These are phyloP conservation scores for Aspergillus latus DNA, from an alignment of 2,329 filamentous ascomycete genomes.

Conservation along the genomic window DNA sequence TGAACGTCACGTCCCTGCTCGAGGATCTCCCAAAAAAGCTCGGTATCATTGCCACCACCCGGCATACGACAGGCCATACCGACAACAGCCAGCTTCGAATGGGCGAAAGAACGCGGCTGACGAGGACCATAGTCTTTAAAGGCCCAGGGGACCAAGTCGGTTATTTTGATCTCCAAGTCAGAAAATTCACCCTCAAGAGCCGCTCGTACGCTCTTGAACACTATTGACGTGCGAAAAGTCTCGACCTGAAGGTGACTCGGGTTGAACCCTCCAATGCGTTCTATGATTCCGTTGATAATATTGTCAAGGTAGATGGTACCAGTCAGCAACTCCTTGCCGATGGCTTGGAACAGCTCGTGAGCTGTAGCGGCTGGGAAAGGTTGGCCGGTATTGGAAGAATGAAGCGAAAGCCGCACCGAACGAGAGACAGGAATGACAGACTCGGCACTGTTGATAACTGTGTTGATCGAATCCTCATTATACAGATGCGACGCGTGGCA, in stretches of 20 bases:
- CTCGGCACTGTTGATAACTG: constrained; percentile 1
- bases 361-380: constrained; percentile 12
- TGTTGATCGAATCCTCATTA: constrained; percentile 15
- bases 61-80: constrained; percentile 25
- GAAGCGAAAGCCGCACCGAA: constrained; percentile 2
- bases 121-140: constrained; percentile 5
- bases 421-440: constrained; percentile 6
- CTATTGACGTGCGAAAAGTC: constrained; percentile 13
- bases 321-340: constrained; percentile 14
- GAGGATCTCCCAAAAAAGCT: constrained; percentile 41
- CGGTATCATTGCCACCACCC: constrained; percentile 22
- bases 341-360: constrained; percentile 11
- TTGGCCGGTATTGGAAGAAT: constrained; percentile 15
- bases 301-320: constrained; percentile 16
- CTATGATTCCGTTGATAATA: constrained; percentile 10
- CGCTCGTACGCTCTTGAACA: constrained; percentile 3
- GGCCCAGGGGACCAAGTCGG: constrained; percentile 7
- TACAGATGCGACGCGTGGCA: constrained; percentile 50
- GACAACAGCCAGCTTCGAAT: constrained; percentile 29
- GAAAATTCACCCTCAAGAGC: constrained; percentile 3
- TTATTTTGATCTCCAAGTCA: background rate
- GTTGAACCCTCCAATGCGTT: background rate
- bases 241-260: background rate
- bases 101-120: constrained; percentile 4
- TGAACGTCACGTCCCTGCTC: constrained; percentile 33